Evolutionary conservation across 2,329 filamentous ascomycete genomes (phyloP).

Genomic region (Scedosporium minutisporum): DNA sequence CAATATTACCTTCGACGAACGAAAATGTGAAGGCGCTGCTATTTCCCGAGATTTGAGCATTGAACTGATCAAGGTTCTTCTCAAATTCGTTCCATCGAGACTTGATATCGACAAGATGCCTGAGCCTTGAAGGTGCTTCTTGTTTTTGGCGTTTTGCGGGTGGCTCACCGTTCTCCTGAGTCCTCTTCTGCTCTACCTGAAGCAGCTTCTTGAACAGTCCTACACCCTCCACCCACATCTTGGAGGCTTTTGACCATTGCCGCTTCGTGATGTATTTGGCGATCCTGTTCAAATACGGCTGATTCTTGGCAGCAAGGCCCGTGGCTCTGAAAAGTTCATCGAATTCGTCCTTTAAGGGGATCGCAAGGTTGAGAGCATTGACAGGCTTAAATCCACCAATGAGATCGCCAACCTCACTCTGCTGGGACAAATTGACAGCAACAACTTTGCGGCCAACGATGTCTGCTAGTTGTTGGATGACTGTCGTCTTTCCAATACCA

Average conservation of each 20-base stretch:
- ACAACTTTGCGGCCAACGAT: conserved; percentile 77
- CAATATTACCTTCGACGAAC: conserved; percentile 91
- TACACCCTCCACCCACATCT: conserved; percentile 80
- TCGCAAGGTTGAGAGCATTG: conserved; percentile 75
- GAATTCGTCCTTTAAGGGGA: conserved; percentile 89
- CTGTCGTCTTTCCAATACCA: conserved; percentile 94
- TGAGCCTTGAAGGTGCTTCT: conserved; percentile 46
- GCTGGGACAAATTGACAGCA: conserved; percentile 92
- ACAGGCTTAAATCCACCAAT: conserved; percentile 95
- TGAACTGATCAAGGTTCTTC: conserved; percentile 64
- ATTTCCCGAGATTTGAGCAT: conserved; percentile 65
- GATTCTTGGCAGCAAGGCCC: conserved; percentile 75
- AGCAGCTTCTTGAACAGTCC: conserved; percentile 74
- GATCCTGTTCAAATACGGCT: conserved; percentile 73
- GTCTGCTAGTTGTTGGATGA: conserved; percentile 84
- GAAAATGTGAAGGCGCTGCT: conserved; percentile 80
- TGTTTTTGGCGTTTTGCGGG: conserved; percentile 35
- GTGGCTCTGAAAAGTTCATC: conserved; percentile 80
- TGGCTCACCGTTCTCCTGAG: conserved; percentile 15
- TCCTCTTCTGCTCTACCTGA: conserved; percentile 48
- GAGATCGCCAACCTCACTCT: conserved; percentile 93
- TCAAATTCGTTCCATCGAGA: conserved; percentile 75
- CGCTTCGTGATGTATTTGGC: conserved; percentile 69
- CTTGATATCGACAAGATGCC: conserved; percentile 46
- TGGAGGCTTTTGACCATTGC: conserved; percentile 80